Base-by-base conservation (phyloP, 2,329 filamentous ascomycete species). In the Periconia macrospinosa region DNA sequence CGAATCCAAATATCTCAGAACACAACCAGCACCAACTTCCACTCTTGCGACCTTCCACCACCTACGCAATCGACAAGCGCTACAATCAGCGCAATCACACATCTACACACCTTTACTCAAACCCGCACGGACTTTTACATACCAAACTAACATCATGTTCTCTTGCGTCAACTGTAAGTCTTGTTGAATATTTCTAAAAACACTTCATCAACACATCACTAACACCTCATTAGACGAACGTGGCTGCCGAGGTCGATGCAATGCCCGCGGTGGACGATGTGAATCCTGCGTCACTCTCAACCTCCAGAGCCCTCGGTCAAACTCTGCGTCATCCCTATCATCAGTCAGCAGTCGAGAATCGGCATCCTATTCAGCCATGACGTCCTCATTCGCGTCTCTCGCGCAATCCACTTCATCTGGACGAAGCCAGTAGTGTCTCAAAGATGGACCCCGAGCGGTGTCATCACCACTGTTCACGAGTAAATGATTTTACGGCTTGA, bases 181-280 rank as follows among this genome's bases (percentile, higher is more conserved):
- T 11, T 18, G 7, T 11, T 18, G 7, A 23, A 3, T n/a, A 5
- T 2, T 5, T 37, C 33, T 37, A 13, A 6, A 14, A 10, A 3
- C 19, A 23, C 10, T 10, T 27, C 10, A 11, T 44, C 14, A 20
- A 14, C 17, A 20, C 14, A 19, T 23, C 20, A 44, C 42, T 44
- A 18, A 44, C 20, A 20, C 23, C 11, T 27, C 14, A 11, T 15
- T 18, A 44, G 42, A 76, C 70, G 73, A 76, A 57, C 73, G 74
- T 30, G 74, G 74, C 61, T 76, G 74, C 71, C 71, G 74, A 44
- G 74, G 74, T 50, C 73, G 74, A 52, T 75, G 70, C 71, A 76
- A 75, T 57, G 49, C 57, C 43, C 60, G 65, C 49, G 64, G 65
- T 51, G 73, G 68, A 49, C 72, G 73, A 33, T 76, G 74, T 57